phyloP scores from a whole-genome alignment of 805 yeast genomes.

The Wickerhamiella azyma region DNA sequence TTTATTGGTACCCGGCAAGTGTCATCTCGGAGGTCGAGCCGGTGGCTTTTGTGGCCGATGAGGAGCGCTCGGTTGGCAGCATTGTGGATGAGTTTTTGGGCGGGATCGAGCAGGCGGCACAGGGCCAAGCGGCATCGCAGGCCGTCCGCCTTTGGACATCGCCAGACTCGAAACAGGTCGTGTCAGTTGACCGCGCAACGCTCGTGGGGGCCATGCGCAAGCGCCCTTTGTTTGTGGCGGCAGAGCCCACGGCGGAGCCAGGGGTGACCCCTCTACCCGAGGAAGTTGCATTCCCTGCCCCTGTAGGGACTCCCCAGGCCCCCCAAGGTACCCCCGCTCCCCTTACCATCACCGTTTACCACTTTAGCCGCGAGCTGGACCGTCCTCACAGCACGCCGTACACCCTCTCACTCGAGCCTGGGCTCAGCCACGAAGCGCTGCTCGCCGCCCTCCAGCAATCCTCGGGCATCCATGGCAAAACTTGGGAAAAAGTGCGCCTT shows the following conservation, averaged over 20 bases:
- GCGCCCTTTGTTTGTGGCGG: no score
- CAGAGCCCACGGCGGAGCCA: no score
- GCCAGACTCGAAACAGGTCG: no score
- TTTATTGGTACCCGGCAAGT: conserved; percentile 54
- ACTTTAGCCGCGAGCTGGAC: conserved; percentile 22
- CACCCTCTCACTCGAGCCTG: conserved; percentile 41
- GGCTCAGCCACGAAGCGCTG: conserved; percentile 51
- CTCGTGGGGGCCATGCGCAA: no score
- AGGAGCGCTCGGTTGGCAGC: neutral
- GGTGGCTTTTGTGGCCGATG: neutral
- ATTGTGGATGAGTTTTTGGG: neutral
- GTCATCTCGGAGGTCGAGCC: conserved; percentile 28
- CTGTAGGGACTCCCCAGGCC: no score
- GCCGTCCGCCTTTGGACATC: no score
- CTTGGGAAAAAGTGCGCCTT: conserved; percentile 55
- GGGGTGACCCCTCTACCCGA: no score
- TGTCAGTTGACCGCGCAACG: no score
- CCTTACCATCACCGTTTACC: conserved; percentile 5
- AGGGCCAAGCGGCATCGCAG: no score
- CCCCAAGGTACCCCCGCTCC: no score
- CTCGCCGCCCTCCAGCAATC: conserved; percentile 51
- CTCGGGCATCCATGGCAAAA: conserved; percentile 66
- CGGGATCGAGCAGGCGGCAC: neutral
- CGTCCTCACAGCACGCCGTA: conserved; percentile 69
- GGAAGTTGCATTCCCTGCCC: no score